These are phyloP conservation scores for Polychaeton citri DNA, from an alignment of 2,329 filamentous ascomycete genomes.

Conservation along the genomic window DNA sequence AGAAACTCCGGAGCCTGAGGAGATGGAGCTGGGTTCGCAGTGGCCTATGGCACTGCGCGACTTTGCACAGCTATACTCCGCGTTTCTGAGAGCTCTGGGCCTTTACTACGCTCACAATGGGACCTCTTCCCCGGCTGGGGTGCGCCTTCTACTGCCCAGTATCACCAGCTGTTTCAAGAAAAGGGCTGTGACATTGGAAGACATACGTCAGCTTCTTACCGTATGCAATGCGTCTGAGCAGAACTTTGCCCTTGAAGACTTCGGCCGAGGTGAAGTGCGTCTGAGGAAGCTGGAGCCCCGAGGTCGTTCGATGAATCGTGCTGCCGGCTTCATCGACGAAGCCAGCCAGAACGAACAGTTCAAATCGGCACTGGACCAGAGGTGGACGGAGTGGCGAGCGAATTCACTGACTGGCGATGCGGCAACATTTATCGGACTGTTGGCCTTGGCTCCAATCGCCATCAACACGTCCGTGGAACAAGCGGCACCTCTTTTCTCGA, in stretches of 20 bases:
- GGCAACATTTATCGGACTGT: slow-evolving; percentile 40
- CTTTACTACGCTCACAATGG: slow-evolving; percentile 38
- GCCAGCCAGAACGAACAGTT: slow-evolving; percentile 36
- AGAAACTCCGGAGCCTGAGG: slow-evolving; percentile 13
- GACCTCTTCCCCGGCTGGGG: slow-evolving; percentile 29
- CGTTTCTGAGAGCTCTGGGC: slow-evolving; percentile 36
- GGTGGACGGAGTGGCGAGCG: slow-evolving; percentile 30
- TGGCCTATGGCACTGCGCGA: slow-evolving; percentile 30
- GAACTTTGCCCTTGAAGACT: slow-evolving; percentile 15
- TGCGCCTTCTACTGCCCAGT: slow-evolving; percentile 25
- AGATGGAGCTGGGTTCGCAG: slow-evolving; percentile 7
- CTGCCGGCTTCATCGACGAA: slow-evolving; percentile 17
- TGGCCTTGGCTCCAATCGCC: slow-evolving; percentile 44
- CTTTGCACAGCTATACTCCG: slow-evolving; percentile 31
- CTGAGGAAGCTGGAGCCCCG: slow-evolving; percentile 7
- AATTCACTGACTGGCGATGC: slow-evolving; percentile 23
- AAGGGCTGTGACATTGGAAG: slow-evolving; percentile 31
- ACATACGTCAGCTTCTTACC: slow-evolving; percentile 33
- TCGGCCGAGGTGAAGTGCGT: slow-evolving; percentile 16
- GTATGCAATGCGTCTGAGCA: slow-evolving; percentile 18
- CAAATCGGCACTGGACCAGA: slow-evolving; percentile 30
- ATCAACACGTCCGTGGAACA: slow-evolving; percentile 37
- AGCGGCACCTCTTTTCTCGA: slow-evolving; percentile 45
- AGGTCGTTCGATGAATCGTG: slow-evolving; percentile 8
- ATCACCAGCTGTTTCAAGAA: slow-evolving; percentile 33